Conservation (phyloP, 306 rosid species). For the Pyrus communis region DNA sequence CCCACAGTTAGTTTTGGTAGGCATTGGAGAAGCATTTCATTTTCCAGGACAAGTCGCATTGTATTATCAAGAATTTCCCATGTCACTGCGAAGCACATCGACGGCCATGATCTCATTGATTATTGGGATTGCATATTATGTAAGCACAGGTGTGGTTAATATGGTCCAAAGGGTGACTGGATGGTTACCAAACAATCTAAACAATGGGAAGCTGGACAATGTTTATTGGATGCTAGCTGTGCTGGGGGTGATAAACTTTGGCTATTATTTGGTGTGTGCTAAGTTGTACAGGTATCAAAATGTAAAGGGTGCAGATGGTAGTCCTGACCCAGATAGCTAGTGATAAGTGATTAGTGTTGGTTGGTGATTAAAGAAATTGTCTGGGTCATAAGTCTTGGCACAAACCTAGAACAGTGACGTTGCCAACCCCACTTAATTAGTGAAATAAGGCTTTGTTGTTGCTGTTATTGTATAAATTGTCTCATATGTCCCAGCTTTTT, state of each 20-base stretch:
- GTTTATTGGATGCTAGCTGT: conserved; percentile 48
- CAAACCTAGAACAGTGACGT: too few relatives aligned
- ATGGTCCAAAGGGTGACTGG: conserved; percentile 30
- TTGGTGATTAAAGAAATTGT: too few relatives aligned
- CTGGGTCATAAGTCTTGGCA: too few relatives aligned
- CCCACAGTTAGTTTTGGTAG: conserved; percentile 49
- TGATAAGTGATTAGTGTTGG: neutral
- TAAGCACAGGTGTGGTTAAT: conserved; percentile 35
- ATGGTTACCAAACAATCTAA: conserved; percentile 56
- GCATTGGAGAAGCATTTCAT: conserved; percentile 68
- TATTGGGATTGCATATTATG: conserved; percentile 36
- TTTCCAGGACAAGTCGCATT: conserved; percentile 58
- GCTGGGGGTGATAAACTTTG: conserved; percentile 46
- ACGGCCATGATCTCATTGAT: conserved; percentile 49
- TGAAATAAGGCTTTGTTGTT: too few relatives aligned
- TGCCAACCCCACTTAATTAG: too few relatives aligned
- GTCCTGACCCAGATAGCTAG: neutral
- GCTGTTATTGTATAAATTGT: neutral
- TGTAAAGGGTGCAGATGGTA: neutral
- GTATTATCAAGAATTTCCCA: conserved; percentile 58
- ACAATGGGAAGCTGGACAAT: conserved; percentile 39
- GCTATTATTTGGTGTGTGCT: conserved; percentile 37
- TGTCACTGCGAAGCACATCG: conserved; percentile 40
- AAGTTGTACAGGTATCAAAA: conserved; percentile 35
- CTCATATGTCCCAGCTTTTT: too few relatives aligned